Percentiles rank a stretch among this genome's conserved stretches.
Conservation (phyloP, 2,329 filamentous ascomycete genomes). For the Coniosporium uncinatum region DNA sequence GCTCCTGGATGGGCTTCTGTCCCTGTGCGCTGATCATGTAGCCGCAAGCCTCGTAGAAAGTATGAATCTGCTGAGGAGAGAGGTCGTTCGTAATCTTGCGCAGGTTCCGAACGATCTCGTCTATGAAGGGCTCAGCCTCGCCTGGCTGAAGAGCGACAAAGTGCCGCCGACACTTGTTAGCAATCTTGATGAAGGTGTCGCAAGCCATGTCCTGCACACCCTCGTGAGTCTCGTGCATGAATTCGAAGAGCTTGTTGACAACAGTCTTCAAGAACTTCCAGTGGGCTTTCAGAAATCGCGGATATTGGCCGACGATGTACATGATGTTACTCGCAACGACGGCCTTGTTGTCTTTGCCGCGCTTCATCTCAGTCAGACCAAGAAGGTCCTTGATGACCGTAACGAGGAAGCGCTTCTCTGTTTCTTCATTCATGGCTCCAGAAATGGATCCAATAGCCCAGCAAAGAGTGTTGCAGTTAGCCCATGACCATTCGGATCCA, state of each 20-base stretch:
- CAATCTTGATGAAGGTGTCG: conserved; percentile 99
- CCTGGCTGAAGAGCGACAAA: conserved; percentile 95
- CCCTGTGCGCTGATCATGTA: conserved; percentile 99
- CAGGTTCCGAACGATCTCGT: conserved; percentile 96
- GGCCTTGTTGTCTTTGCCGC: conserved; percentile 98
- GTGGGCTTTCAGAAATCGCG: conserved; percentile 95
- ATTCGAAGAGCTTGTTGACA: conserved; percentile 99
- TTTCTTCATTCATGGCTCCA: conserved; percentile 98
- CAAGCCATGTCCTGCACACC: conserved; percentile 99
- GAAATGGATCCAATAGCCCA: conserved; percentile 99
- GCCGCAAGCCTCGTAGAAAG: conserved; percentile 97
- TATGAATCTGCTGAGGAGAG: conserved; percentile 95
- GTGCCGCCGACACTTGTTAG: conserved; percentile 94
- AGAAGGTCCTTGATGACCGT: conserved; percentile 98
- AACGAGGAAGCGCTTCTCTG: conserved; percentile 96
- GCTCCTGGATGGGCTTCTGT: conserved; percentile 89
- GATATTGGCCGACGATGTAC: conserved; percentile 99
- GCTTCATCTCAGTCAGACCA: conserved; percentile 97
- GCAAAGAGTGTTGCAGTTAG: conserved; percentile 98
- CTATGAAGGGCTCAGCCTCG: conserved; percentile 94
- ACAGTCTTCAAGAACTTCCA: conserved; percentile 99
- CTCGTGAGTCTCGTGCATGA: conserved; percentile 99
- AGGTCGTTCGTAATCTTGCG: conserved; percentile 94
- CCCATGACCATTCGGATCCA: conserved; percentile 96
- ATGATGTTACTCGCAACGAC: conserved; percentile 99